These are phyloP conservation scores for Neospermospora avenae DNA, from an alignment of 2,329 filamentous ascomycete genomes.

Conservation along the genomic window DNA sequence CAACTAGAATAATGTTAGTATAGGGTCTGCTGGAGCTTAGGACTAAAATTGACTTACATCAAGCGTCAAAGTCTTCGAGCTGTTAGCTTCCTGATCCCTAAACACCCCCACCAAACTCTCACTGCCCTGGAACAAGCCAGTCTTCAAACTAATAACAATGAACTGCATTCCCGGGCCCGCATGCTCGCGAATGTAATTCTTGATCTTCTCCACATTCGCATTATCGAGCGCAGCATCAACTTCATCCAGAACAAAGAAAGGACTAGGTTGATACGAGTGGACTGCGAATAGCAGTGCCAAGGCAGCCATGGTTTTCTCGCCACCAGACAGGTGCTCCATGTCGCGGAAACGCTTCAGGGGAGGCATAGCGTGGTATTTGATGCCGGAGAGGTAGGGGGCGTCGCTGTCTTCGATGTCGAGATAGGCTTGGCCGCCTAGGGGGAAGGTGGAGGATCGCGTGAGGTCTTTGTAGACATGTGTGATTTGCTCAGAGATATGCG, in stretches of 20 bases:
- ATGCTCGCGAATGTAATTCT: conserved; percentile 93
- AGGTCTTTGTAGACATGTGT: conserved; percentile 92
- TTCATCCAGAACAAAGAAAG: conserved; percentile 97
- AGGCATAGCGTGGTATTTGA: conserved; percentile 99
- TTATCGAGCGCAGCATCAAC: conserved; percentile 98
- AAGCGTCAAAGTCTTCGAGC: conserved; percentile 83
- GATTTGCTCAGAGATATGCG: conserved; percentile 93
- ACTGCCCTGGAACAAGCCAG: conserved; percentile 91
- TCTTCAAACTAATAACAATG: conserved; percentile 95
- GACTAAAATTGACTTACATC: conserved; percentile 68
- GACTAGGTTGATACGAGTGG: conserved; percentile 90
- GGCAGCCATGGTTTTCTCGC: conserved; percentile 98
- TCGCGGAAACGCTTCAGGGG: conserved; percentile 97
- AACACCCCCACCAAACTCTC: conserved; percentile 96
- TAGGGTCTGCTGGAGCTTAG: not conserved
- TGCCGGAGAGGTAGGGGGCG: conserved; percentile 89
- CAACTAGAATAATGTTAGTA: conserved; percentile 24
- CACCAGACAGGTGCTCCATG: conserved; percentile 96
- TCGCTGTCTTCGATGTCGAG: conserved; percentile 92
- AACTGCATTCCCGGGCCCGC: conserved; percentile 98
- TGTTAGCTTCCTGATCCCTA: conserved; percentile 90
- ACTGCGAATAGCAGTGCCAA: conserved; percentile 95
- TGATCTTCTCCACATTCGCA: conserved; percentile 93
- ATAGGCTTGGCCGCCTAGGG: conserved; percentile 84
- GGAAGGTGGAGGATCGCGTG: conserved; percentile 85